Evolutionary conservation across 768 basidiomycete genomes (phyloP).

Genomic region (Russula compacta): DNA sequence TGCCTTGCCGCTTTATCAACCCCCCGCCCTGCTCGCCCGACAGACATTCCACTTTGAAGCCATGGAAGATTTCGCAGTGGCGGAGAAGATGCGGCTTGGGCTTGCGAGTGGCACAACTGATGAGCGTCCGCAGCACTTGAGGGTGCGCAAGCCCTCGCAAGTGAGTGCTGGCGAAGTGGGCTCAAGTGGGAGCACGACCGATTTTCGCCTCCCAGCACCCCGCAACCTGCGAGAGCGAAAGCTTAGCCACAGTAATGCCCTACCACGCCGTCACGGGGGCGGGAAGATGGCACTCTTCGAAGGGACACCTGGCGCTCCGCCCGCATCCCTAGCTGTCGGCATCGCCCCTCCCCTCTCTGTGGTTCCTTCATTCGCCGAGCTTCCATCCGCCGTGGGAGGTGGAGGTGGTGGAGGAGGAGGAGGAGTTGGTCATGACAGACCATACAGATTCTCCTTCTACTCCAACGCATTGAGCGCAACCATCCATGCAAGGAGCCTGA

Average conservation of each 20-base stretch:
- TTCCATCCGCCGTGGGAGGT: slow-evolving; percentile 18
- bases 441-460: slow-evolving; percentile 98
- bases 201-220: slow-evolving; percentile 28
- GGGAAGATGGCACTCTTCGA: slow-evolving; percentile 94
- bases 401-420: slow-evolving; percentile 3
- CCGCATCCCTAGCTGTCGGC: slow-evolving; percentile 29
- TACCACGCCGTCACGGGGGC: slow-evolving; percentile 50
- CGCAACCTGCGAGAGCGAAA: slow-evolving; percentile 77
- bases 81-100: slow-evolving; percentile 60
- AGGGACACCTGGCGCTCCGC: slow-evolving; percentile 35
- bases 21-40: slow-evolving; percentile 33
- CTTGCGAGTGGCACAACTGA: slow-evolving; percentile 35
- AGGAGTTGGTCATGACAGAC: slow-evolving; percentile 55
- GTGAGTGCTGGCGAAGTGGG: slow-evolving; percentile 18
- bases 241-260: slow-evolving; percentile 71
- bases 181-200: slow-evolving; percentile 20
- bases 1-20: slow-evolving; percentile 63
- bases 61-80: slow-evolving; percentile 70
- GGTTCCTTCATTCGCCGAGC: slow-evolving; percentile 36
- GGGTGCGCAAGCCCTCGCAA: slow-evolving; percentile 22
- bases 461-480: slow-evolving; percentile 87
- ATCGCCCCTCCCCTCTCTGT: slow-evolving; percentile 27
- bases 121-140: slow-evolving; percentile 10
- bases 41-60: slow-evolving; percentile 61
- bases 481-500: slow-evolving; percentile 87